Evolutionary conservation across 2,329 filamentous ascomycete genomes (phyloP), one percentile per base, ranked within the genome.

Genomic region (Cryphonectria naterciae): DNA sequence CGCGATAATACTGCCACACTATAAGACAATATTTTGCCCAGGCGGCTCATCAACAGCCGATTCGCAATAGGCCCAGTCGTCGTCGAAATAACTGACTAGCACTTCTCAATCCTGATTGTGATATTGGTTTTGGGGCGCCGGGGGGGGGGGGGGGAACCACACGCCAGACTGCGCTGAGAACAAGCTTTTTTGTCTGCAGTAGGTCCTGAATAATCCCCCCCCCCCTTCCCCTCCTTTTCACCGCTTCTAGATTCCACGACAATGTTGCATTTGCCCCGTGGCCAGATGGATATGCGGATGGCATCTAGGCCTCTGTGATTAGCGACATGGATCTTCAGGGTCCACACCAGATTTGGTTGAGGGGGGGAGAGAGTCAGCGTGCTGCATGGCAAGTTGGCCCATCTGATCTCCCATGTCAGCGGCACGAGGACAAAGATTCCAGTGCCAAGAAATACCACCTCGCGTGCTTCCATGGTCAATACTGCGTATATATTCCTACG

Each of bases 401-500:
- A 67, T 56, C 39, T 67, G 65, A 41, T 67, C 35, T 19, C 49
- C 32, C n/a, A 39, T 58, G n/a, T 58, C 39, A 54, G 37, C 65
- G 52, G 65, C 65, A 67, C 65, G 65, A n/a, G 65, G 65, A 58
- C 65, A 41, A 17, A n/a, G 11, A 28, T 7, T 41, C 32, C 52
- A 28, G 15, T 58, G 65, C 65, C 65, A 67, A 67, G 65, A 58
- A 58, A 58, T 58, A 43, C 65, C 13, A 67, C 65, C 52, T 58
- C 25, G 25, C 17, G 4, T 25, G 28, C 64, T 54, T 35, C 46
- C 43, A 65, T 52, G 64, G 64, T 15, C 43, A 4, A 46, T 22
- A n/a, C 22, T n/a, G 2, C 10, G 19, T n/a, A 49, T 49, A 15
- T 39, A 7, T 2, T 35, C 7, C 32, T n/a, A 28, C 46, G 46